Evolutionary conservation across 176 grass and related monocot genomes (phyloP), one percentile per base, ranked within the genome.

Genomic region (Musa beccarii): DNA sequence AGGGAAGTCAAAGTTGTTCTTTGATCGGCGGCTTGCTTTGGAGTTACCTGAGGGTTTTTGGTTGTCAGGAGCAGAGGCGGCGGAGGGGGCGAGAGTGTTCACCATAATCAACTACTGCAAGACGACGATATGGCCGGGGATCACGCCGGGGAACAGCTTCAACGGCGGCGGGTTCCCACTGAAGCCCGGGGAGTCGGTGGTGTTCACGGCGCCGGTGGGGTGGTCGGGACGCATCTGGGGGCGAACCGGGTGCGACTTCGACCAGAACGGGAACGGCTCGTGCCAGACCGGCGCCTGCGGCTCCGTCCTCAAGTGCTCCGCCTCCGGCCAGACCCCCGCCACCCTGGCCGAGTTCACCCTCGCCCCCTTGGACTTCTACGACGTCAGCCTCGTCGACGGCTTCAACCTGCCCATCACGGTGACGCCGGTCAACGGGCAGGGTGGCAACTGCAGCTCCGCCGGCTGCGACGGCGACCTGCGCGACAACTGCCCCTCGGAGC

Each of bases 321-420:
- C 78, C 8, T 87, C 88, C 0, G 94, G 95, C 19, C 53, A 75
- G 7, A 19, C 86, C 1, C 95, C 95, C 3, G 88, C 83, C 5
- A 89, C 82, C 34, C 86, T 98, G 2, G 90, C 94, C 26, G 94
- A 97, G 82, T 97, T 97, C 75, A 97, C 84, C 25, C 87, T 97
- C 0, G 87, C 77, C 0, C 5, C 79, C 5, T 13, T 75, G 12
- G 86, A 99, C 80, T 99, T 94, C 81, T 99, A 92, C 85, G 96
- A 99, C 76, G 96, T 99, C 52, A 99, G 95, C 76, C 85, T 99
- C 29, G 95, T 99, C 29, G 91, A 99, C 75, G 91, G 95, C 65
- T 88, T 84, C 65, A 88, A 80, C 79, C 79, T 80, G 55, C 84
- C 88, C 0, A 7, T 88, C 6, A 78, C 83, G 65, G 81, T 98